These are phyloP conservation scores for Jatropha curcas DNA, from an alignment of 345 rosid species.

Conservation along the genomic window DNA sequence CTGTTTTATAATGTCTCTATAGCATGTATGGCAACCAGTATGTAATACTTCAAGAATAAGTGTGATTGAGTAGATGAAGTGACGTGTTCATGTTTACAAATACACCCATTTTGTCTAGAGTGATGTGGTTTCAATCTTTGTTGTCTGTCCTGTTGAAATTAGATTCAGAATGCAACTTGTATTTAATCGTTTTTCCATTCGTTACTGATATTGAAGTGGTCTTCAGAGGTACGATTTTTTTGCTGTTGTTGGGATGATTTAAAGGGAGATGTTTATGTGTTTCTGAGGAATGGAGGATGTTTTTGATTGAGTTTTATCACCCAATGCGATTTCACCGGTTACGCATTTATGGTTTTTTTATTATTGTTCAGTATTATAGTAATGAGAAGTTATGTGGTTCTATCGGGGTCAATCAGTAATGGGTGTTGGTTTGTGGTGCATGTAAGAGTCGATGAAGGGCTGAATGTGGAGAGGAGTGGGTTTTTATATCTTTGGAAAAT, in stretches of 20 bases:
- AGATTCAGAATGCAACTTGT: conserved; percentile 62
- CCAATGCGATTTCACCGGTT: conserved; percentile 50
- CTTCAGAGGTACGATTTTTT: conserved; percentile 81
- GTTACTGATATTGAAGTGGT: no score
- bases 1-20: no score
- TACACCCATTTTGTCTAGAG: conserved; percentile 86
- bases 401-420: conserved; percentile 74
- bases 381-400: conserved; percentile 76
- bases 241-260: conserved; percentile 84
- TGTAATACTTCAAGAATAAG: no score
- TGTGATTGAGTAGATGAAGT: no score
- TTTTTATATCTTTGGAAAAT: conserved; percentile 51
- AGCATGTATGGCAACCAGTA: no score
- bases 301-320: conserved; percentile 61
- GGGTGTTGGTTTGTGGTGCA: conserved; percentile 75
- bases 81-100: conserved; percentile 63
- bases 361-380: conserved; percentile 64
- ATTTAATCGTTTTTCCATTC: conserved; percentile 72
- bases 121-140: conserved; percentile 73
- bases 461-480: conserved; percentile 68
- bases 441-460: conserved; percentile 60
- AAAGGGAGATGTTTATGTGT: conserved; percentile 70
- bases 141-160: conserved; percentile 90
- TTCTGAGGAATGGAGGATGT: conserved; percentile 84
- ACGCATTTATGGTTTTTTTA: conserved; percentile 81